Conservation (phyloP, 495 filamentous ascomycete species). For the Neurospora pannonica region DNA sequence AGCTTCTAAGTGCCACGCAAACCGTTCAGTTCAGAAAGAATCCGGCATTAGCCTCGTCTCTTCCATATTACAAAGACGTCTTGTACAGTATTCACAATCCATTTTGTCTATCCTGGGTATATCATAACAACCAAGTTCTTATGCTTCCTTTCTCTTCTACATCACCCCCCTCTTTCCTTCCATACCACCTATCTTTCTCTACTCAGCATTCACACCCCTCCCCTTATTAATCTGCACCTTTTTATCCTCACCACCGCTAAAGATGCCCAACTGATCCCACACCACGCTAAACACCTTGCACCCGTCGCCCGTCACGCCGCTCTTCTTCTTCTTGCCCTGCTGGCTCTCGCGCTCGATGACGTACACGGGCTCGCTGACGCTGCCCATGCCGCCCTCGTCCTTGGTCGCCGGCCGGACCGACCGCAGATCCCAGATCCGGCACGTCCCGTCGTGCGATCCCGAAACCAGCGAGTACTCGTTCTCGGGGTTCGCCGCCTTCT, state of each 20-base stretch:
- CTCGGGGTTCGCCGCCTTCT: conserved; percentile 55
- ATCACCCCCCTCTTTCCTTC: background rate
- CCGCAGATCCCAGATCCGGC: conserved; percentile 85
- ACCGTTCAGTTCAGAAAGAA: background rate
- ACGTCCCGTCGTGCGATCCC: conserved; percentile 81
- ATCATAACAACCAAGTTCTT: conserved; percentile 5
- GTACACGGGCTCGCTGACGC: conserved; percentile 73
- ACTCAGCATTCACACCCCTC: conserved; percentile 21
- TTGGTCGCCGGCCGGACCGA: conserved; percentile 56
- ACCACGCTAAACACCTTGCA: conserved; percentile 83
- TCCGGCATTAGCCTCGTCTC: background rate
- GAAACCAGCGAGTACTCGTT: conserved; percentile 74
- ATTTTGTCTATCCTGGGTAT: conserved; percentile 5
- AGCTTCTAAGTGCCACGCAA: background rate
- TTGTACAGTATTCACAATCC: background rate
- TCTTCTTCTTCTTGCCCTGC: conserved; percentile 51
- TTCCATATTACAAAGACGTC: background rate
- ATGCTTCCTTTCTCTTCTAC: background rate
- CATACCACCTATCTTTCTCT: background rate
- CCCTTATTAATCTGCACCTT: conserved; percentile 82
- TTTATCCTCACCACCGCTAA: conserved; percentile 87
- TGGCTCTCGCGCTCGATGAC: conserved; percentile 67
- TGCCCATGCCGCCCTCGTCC: conserved; percentile 43
- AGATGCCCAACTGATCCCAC: conserved; percentile 86
- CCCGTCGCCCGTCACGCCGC: conserved; percentile 58